Base-by-base conservation (phyloP, 2,329 filamentous ascomycete genomes). In the Mariannaea elegans region DNA sequence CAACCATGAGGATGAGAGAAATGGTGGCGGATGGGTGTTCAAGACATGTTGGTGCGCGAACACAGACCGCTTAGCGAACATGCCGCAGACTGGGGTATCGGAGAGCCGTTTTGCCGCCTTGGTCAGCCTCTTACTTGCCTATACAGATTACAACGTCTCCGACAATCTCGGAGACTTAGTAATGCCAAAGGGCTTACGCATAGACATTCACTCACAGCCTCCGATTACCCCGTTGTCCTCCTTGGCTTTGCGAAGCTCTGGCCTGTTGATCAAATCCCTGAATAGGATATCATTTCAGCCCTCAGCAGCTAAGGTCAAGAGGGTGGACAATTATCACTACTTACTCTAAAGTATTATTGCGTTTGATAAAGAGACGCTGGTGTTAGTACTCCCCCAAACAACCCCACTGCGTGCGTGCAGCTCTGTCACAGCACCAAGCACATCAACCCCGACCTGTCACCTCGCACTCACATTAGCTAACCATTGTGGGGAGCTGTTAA, bases 81-180 rank as follows among this genome's bases (percentile, higher is more conserved):
- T 10, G 39, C 54, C 24, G 23, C 18, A 38, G 34, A 38, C 54
- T 57, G 46, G 59, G 59, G 59, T 61, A 61, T 61, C 59, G 59
- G 44, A 49, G 23, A 24, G 42, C 46, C 12, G 7, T 7, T 7
- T 8, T 24, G 19, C 7, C 41, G 14, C 7, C 21, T 24, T 10
- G 21, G 24, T 32, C 50, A 36, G 21, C 31, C 31, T 52, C 41
- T 18, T 12, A 24, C 24, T 50, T 50, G 39, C 10, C 13, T 14
- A 4, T 27, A 13, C 24, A 9, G 32, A 31, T 41, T 36, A 34
- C 23, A 10, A 29, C 23, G 19, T 45, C 31, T 18, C 13, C 39
- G 27, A 12, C 41, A 4, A 7, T 19, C 38, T 21, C 38, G n/a
- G n/a, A n/a, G n/a, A n/a, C n/a, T n/a, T n/a, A n/a, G n/a, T n/a